Evolutionary conservation across 345 rosid genomes (phyloP), one percentile per base, ranked within the genome.

Genomic region (Sonneratia alba): DNA sequence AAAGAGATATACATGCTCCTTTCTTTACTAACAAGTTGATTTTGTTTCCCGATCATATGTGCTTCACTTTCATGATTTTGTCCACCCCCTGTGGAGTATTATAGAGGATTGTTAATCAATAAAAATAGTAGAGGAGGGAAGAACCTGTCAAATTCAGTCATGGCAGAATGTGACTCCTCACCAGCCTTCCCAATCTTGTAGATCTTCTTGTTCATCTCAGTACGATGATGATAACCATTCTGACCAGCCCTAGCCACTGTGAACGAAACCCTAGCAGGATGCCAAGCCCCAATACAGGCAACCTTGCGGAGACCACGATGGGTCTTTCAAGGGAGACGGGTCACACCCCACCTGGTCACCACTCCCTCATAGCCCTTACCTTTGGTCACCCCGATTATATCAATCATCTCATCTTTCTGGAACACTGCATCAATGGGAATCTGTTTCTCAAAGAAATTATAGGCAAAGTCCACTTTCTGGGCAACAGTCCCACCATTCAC

Each of bases 201-300:
- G 49, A 94, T 56, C 72, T 94, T 94, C 89, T 94, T 94, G 81
- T 94, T 91, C 95, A 89, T 76, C 79, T 90, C 96, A 7, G 95
- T 94, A 18, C 96, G 92, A 75, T 91, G 97, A 69, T 91, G 97
- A 70, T 91, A 93, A 1, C 97, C 97, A 51, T 94, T 94, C 77
- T 94, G 96, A 2, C 98, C 97, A 37, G 97, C 98, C 79, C 98
- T 89, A 47, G 97, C 98, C 68, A 94, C 97, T 1, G 98, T 94
- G 70, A 80, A 94, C 0, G 98, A 94, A 42, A 91, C 96, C 84
- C 98, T 89, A 67, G 97, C 97, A 13, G 98, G 98, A 85, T 94
- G 98, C 98, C 98, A 94, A 47, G 98, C 95, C 45, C 98, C 97
- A 36, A 94, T 91, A 83, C 98, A 91, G 38, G 97, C 98, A 0